Percentiles rank a stretch among this genome's conserved stretches.
Evolutionary conservation across 768 basidiomycete species (phyloP).

Genomic region (Tylopilus subfusipes): DNA sequence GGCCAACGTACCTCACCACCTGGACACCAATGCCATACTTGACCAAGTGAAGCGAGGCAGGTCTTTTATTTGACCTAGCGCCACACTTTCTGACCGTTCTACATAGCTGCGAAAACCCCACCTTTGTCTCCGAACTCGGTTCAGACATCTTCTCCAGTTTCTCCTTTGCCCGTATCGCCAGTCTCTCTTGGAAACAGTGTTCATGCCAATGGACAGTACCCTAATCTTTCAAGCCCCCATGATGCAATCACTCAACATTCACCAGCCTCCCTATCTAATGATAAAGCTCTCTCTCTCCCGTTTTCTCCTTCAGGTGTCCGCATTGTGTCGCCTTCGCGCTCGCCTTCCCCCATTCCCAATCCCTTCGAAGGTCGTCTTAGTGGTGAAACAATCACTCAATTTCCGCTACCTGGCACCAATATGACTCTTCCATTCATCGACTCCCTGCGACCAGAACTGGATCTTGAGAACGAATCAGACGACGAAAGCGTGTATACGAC

Average conservation of each 20-base stretch:
- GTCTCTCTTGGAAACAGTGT: conserved; percentile 12
- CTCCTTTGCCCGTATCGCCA: conserved; percentile 29
- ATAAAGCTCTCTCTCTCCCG: conserved; percentile 17
- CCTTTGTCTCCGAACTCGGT: conserved; percentile 34
- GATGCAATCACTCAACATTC: conserved; percentile 10
- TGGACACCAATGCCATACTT: conserved; percentile 44
- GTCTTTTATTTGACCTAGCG: conserved; percentile 4
- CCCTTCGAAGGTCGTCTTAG: conserved; percentile 87
- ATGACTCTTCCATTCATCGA: conserved; percentile 56
- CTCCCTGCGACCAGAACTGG: conserved; percentile 38
- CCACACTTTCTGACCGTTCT: conserved; percentile 8
- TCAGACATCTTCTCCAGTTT: conserved; percentile 33
- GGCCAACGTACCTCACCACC: conserved; percentile 39
- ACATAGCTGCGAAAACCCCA: conserved; percentile 29
- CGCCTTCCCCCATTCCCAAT: conserved; percentile 69
- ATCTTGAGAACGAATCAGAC: conserved; percentile 28
- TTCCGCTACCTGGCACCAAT: conserved; percentile 20
- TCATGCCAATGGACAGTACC: conserved; percentile 15
- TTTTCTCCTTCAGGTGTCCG: conserved; percentile 24
- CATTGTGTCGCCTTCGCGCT: conserved; percentile 29
- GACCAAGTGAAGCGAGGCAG: conserved; percentile 30
- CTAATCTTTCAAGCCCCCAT: conserved; percentile 21
- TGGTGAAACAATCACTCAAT: conserved; percentile 47
- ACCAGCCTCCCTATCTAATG: conserved; percentile 3
- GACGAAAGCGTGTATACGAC: conserved; percentile 35